These are phyloP conservation scores for Lasiosphaeria miniovina DNA, from an alignment of 495 filamentous ascomycete species.

Conservation along the genomic window DNA sequence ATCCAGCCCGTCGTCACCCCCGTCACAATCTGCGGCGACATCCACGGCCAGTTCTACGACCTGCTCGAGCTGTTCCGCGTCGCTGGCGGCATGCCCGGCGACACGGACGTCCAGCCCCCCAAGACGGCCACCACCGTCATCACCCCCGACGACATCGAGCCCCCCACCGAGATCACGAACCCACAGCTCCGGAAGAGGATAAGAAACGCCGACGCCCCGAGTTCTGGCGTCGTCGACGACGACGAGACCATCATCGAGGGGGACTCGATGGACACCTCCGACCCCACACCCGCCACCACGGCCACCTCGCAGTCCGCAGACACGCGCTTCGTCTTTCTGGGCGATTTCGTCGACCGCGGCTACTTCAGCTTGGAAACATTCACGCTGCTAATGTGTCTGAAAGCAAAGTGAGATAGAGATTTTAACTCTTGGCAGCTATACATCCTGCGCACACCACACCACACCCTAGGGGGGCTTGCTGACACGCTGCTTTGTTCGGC, in stretches of 20 bases:
- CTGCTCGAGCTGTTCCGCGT: slow-evolving; percentile 94
- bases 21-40: slow-evolving; percentile 97
- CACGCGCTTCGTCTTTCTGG: slow-evolving; percentile 91
- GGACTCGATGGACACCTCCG: slow-evolving; percentile 34
- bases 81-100: slow-evolving; percentile 89
- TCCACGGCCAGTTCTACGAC: slow-evolving; percentile 99
- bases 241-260: slow-evolving; percentile 47
- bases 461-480: slow-evolving; percentile 14
- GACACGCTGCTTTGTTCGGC: slow-evolving; percentile 13
- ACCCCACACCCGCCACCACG: slow-evolving; percentile 42
- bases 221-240: slow-evolving; percentile 27
- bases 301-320: slow-evolving; percentile 56
- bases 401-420: slow-evolving; percentile 70
- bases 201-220: slow-evolving; percentile 45
- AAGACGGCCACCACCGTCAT: slow-evolving; percentile 65
- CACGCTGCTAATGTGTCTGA: slow-evolving; percentile 90
- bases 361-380: slow-evolving; percentile 98
- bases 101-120: slow-evolving; percentile 62
- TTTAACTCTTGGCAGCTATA: not conserved
- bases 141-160: slow-evolving; percentile 81
- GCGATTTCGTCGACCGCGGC: slow-evolving; percentile 95
- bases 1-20: slow-evolving; percentile 94
- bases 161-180: slow-evolving; percentile 80
- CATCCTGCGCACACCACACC: not conserved
- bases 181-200: slow-evolving; percentile 79